Evolutionary conservation across 768 basidiomycete species (phyloP).

Genomic region (Podaxis mareebaensis): DNA sequence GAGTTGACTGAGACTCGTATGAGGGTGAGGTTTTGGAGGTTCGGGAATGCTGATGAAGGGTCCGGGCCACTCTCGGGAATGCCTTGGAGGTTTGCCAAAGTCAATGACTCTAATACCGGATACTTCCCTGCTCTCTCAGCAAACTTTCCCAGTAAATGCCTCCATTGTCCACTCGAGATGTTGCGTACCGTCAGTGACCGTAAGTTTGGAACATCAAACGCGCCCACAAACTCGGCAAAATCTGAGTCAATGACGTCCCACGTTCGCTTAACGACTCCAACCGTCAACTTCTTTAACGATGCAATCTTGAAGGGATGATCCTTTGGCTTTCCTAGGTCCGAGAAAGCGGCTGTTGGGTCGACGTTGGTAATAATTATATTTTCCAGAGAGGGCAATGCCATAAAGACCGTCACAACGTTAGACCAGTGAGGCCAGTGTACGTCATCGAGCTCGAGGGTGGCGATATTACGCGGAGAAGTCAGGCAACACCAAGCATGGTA

Average conservation of each 20-base stretch:
- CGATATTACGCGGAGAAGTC: conserved; percentile 19
- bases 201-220: conserved; percentile 24
- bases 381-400: conserved; percentile 24
- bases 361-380: conserved; percentile 26
- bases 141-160: conserved; percentile 11
- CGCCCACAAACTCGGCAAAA: conserved; percentile 25
- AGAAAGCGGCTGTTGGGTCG: conserved; percentile 20
- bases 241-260: conserved; percentile 16
- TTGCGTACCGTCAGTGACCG: conserved; percentile 7
- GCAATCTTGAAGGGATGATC: conserved; percentile 21
- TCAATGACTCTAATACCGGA: conserved; percentile 9
- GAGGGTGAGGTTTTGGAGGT: conserved; percentile 25
- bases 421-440: conserved; percentile 23
- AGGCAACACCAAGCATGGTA: conserved; percentile 24
- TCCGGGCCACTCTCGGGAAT: conserved; percentile 5
- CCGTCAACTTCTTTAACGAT: conserved; percentile 24
- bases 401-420: conserved; percentile 22
- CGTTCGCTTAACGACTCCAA: conserved; percentile 20
- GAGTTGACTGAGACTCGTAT: conserved; percentile 24
- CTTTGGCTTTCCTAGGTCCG: conserved; percentile 9
- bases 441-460: conserved; percentile 26
- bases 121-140: conserved; percentile 15
- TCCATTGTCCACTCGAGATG: conserved; percentile 14
- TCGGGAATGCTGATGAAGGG: conserved; percentile 27
- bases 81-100: conserved; percentile 11